These are phyloP conservation scores for Trypanosoma conorhini DNA, from an alignment of 208 protist genomes.

Conservation along the genomic window DNA sequence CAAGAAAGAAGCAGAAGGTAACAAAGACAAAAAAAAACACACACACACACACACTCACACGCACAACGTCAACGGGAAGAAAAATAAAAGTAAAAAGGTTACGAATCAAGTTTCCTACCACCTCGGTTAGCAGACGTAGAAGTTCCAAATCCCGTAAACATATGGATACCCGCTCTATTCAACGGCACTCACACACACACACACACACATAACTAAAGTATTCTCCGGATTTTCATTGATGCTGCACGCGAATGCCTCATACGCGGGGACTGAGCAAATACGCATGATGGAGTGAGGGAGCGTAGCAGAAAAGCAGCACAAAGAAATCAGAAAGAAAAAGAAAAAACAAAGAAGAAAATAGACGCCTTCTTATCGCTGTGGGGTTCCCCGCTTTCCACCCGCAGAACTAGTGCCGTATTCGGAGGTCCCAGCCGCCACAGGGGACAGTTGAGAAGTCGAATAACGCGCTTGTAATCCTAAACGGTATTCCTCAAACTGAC, in stretches of 20 bases:
- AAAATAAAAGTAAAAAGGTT: slow-evolving; percentile 4
- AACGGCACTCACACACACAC: slow-evolving; percentile 2
- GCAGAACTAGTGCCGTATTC: neutral
- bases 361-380: neutral
- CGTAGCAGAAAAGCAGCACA: slow-evolving; percentile 4
- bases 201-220: neutral
- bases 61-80: neutral
- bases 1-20: slow-evolving; percentile 3
- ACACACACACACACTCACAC: slow-evolving; percentile 17
- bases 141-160: neutral
- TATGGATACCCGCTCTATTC: neutral
- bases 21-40: slow-evolving; percentile 2
- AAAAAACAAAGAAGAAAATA: slow-evolving; percentile 16
- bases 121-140: neutral
- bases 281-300: neutral
- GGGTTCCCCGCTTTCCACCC: neutral
- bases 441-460: slow-evolving; percentile 1
- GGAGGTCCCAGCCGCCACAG: neutral
- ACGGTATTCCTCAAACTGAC: slow-evolving; percentile 55
- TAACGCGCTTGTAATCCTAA: slow-evolving; percentile 42
- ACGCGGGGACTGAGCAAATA: neutral
- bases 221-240: neutral
- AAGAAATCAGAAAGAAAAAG: slow-evolving; percentile 24
- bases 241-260: neutral
- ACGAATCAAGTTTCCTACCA: neutral